Base-by-base conservation (phyloP, 208 protist species). In the Leishmania mexicana region DNA sequence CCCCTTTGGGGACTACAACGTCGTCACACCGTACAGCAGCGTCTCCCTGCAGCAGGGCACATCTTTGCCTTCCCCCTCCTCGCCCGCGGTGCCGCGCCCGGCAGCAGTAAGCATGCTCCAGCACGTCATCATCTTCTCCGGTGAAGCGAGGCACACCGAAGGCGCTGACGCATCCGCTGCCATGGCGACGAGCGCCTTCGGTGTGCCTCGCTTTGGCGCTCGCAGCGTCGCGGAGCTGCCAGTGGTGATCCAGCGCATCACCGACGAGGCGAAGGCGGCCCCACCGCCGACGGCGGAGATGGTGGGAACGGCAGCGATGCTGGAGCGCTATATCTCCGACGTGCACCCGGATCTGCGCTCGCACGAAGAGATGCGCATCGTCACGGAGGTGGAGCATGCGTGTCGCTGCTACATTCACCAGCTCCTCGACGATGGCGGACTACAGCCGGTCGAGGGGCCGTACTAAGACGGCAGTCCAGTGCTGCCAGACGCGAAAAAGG, bases 191-290 rank as follows among this genome's bases (percentile, higher is more conserved):
- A 47, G 65, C 40, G 38, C 40, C 38, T 72, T 38, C 65, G 0
- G 42, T 54, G 68, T 89, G 3, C 83, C 86, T 2, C 81, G 83
- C 49, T 82, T 84, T 58, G 86, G 86, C 58, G 58, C 47, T 1
- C 86, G 86, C 57, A 89, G 83, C 40, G 86, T 85, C n/a, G 81
- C 81, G 1, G 86, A 87, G 83, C 53, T 89, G 35, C 72, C 83
- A 24, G 68, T 68, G 38, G 76, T 83, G 40, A 78, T 84, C 24
- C 75, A 83, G 35, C 54, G 77, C 76, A 83, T 87, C 45, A 24
- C 74, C 24, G 72, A 72, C 0, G 83, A 75, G 40, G 78, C 64
- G 40, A 77, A 77, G 13, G 11, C 58, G 49, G 19, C 21, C 68
- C 42, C 40, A 74, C 42, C 68, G 40, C 4, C 65, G 38, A n/a